Conservation (phyloP, 805 yeast species). For the Wickerhamiella bombiphila region DNA sequence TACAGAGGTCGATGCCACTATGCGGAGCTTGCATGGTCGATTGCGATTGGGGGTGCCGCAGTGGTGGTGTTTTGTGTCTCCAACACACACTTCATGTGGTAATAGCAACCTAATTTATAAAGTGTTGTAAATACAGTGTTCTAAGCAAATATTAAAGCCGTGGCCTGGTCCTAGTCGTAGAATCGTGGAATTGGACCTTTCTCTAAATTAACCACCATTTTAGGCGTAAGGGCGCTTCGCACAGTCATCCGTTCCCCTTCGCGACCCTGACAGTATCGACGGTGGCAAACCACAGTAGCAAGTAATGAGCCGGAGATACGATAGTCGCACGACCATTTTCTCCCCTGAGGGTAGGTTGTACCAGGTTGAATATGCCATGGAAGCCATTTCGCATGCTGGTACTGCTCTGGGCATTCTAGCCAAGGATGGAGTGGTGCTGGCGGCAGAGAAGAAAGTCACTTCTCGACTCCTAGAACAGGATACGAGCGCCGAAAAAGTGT, state of each 20-base stretch:
- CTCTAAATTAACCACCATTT: no score
- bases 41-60: conserved; percentile 38
- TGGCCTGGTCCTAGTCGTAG: no score
- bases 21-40: conserved; percentile 49
- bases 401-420: conserved; percentile 69
- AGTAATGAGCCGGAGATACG: conserved; percentile 94
- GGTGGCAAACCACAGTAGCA: background rate
- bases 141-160: no score
- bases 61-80: conserved; percentile 41
- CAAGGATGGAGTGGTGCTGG: conserved; percentile 78
- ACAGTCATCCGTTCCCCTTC: no score
- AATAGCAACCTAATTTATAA: no score
- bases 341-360: conserved; percentile 97
- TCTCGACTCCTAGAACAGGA: conserved; percentile 88
- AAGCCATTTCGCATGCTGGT: conserved; percentile 73
- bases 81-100: conserved; percentile 83
- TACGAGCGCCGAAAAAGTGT: conserved; percentile 83
- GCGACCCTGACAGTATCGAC: no score
- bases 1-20: conserved; percentile 4
- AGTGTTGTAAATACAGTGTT: no score
- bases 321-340: conserved; percentile 94
- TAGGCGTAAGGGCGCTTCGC: no score
- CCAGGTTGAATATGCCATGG: conserved; percentile 93
- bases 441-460: conserved; percentile 93
- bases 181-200: no score